Evolutionary conservation across 2,329 filamentous ascomycete genomes (phyloP).

Genomic region (Gnomoniopsis smithogilvyi): DNA sequence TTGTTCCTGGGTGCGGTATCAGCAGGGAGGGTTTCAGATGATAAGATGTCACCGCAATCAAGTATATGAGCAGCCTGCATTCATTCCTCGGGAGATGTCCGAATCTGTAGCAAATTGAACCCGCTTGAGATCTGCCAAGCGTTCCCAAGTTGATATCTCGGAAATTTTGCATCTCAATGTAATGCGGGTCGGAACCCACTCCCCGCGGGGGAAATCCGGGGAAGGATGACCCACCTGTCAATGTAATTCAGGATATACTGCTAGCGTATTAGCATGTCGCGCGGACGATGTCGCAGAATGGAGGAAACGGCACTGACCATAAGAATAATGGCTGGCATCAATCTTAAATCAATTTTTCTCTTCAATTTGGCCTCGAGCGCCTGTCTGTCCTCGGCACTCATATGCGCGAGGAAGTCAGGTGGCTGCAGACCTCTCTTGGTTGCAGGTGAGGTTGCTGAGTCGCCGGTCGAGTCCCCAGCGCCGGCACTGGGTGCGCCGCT

Average conservation of each 20-base stretch:
- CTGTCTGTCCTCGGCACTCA: conserved; percentile 44
- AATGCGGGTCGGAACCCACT: background rate
- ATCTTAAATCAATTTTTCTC: conserved; percentile 58
- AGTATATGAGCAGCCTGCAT: too few relatives aligned
- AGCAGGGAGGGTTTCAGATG: background rate
- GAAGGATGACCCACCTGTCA: conserved; percentile 32
- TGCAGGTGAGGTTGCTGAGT: background rate
- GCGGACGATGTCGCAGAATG: too few relatives aligned
- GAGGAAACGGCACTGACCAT: background rate
- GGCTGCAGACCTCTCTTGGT: conserved; percentile 19
- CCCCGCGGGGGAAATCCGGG: background rate
- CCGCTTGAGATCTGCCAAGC: too few relatives aligned
- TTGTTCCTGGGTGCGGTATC: conserved; percentile 29
- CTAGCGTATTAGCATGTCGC: conserved; percentile 33
- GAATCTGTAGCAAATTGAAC: too few relatives aligned
- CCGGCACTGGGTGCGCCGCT: background rate
- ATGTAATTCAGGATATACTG: conserved; percentile 62
- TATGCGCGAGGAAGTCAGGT: conserved; percentile 31
- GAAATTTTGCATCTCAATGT: too few relatives aligned
- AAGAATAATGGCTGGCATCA: conserved; percentile 59
- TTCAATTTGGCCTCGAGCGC: conserved; percentile 50
- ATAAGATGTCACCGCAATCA: too few relatives aligned
- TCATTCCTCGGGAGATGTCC: too few relatives aligned
- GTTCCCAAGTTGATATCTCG: too few relatives aligned
- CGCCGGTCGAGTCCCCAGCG: background rate